Percentiles rank a stretch among this genome's conserved stretches.
These are phyloP conservation scores for Colletotrichum lindemuthianum DNA, from an alignment of 2,329 filamentous ascomycete genomes.

Conservation along the genomic window DNA sequence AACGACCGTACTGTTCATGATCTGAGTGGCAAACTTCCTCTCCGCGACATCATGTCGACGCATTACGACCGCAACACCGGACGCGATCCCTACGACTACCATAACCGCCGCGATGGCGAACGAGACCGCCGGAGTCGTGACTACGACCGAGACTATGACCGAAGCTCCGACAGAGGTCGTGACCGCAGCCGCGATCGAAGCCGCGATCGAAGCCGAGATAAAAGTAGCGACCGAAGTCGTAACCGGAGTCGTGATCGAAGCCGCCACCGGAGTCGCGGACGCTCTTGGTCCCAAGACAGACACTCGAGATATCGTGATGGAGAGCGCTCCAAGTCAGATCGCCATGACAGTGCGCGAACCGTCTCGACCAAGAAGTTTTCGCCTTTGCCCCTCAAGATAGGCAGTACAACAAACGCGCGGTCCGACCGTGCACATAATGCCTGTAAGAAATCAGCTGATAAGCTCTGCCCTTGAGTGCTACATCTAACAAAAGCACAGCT, in stretches of 20 bases:
- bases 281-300: no score
- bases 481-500: no score
- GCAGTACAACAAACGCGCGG: not conserved
- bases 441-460: not conserved
- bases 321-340: not conserved
- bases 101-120: constrained; percentile 29
- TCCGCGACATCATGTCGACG: not conserved
- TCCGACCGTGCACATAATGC: not conserved
- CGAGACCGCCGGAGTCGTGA: constrained; percentile 19
- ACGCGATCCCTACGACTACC: constrained; percentile 13
- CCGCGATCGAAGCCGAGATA: not conserved
- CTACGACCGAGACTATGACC: constrained; percentile 7
- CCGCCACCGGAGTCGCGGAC: no score
- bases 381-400: no score
- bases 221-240: not conserved
- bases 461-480: no score
- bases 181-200: constrained; percentile 30
- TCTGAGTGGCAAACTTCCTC: not conserved
- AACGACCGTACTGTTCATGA: not conserved
- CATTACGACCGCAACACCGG: constrained; percentile 32
- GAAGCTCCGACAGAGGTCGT: constrained; percentile 27
- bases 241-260: no score
- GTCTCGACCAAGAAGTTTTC: no score
- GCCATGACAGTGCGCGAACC: not conserved
- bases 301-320: no score